Percentiles rank a stretch among this genome's conserved stretches.
Conservation (phyloP, 495 filamentous ascomycete genomes). For the Lasiosphaeris hirsuta region DNA sequence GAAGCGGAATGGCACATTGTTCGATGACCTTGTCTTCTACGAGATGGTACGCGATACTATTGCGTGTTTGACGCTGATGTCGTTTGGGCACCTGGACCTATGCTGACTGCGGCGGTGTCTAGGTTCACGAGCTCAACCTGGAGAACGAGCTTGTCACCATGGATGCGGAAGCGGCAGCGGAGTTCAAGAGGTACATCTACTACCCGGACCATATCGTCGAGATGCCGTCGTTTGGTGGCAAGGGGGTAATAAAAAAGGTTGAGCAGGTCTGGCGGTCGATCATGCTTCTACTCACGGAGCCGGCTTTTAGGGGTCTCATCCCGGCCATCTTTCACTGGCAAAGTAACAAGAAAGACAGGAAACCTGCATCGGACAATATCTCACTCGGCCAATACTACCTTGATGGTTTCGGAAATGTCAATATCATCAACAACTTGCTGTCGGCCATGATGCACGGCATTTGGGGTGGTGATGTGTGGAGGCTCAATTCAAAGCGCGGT, state of each 20-base stretch:
- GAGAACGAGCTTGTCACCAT: conserved; percentile 51
- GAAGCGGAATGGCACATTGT: conserved; percentile 14
- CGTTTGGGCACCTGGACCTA: background rate
- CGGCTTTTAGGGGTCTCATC: conserved; percentile 56
- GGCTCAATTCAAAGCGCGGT: conserved; percentile 64
- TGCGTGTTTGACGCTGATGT: background rate
- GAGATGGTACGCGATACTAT: conserved; percentile 37
- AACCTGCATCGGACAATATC: conserved; percentile 50
- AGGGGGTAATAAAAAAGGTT: background rate
- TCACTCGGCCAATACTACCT: conserved; percentile 68
- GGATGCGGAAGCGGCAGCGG: conserved; percentile 43
- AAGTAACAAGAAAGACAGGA: conserved; percentile 6
- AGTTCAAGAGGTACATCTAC: conserved; percentile 77
- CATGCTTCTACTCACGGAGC: conserved; percentile 50
- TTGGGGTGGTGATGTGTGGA: conserved; percentile 85
- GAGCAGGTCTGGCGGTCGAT: background rate
- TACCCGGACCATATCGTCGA: conserved; percentile 85
- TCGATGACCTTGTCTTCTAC: conserved; percentile 42
- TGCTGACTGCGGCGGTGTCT: conserved; percentile 3
- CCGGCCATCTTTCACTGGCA: conserved; percentile 37
- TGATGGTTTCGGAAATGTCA: conserved; percentile 48
- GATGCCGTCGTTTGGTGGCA: conserved; percentile 46
- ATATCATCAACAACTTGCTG: conserved; percentile 67
- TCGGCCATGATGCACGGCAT: conserved; percentile 86
- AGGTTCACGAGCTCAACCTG: conserved; percentile 66